A percentile compares a stretch with the other conserved stretches of the same genome.
Evolutionary conservation across 441 rosid species (phyloP).

Genomic region (Populus tomentosa): DNA sequence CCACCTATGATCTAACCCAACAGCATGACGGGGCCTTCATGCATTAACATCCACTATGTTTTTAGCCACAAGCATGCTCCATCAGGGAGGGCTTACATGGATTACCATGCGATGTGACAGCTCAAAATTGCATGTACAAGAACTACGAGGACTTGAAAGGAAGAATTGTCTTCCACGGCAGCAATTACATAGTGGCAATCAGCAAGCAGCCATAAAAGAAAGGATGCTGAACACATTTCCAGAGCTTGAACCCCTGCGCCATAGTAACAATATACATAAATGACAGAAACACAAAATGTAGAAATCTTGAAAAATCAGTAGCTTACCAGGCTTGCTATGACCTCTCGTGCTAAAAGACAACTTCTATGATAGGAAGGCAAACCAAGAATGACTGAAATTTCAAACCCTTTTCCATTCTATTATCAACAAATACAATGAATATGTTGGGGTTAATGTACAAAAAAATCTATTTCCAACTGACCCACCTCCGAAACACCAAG

Average conservation of each 20-base stretch:
- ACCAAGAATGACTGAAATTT: neutral
- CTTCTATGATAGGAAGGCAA: neutral
- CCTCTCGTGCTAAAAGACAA: neutral
- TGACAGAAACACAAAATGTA: neutral
- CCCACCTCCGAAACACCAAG: constrained; percentile 23
- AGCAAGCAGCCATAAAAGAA: neutral
- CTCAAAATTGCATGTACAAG: neutral
- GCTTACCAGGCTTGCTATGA: neutral
- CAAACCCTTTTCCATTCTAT: constrained; percentile 23
- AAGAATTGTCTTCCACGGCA: neutral
- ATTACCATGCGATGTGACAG: neutral
- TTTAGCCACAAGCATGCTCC: no score
- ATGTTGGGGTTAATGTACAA: constrained; percentile 27
- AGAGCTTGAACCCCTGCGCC: neutral
- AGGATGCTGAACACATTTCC: neutral
- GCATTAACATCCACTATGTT: no score
- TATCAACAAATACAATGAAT: constrained; percentile 55
- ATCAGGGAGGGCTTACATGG: neutral
- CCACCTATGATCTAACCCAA: no score
- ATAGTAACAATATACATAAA: neutral
- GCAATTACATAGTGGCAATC: neutral
- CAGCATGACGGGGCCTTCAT: no score
- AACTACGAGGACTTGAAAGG: neutral
- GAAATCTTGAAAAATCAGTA: neutral
- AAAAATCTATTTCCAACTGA: constrained; percentile 15